Base-by-base conservation (phyloP, 2,329 filamentous ascomycete genomes). In the Colletotrichum falcatum region DNA sequence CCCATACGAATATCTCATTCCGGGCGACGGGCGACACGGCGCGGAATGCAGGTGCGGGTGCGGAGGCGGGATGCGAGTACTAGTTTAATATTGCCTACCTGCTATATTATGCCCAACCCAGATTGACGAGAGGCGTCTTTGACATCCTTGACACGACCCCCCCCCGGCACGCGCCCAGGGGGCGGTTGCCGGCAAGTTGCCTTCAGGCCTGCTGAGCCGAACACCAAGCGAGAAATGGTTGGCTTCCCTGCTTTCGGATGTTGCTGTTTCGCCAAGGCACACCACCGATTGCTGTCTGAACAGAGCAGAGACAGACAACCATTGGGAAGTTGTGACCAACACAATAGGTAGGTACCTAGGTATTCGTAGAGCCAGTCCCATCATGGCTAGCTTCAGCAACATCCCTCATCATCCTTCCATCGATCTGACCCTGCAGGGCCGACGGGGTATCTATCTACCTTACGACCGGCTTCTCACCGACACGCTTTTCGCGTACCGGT, bases 91-190 rank as follows among this genome's bases (percentile, higher is more conserved):
- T n/a, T n/a, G n/a, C n/a, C n/a, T n/a, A n/a, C n/a, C n/a, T n/a
- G n/a, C n/a, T n/a, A n/a, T n/a, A n/a, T n/a, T 18, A 56, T 30
- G 26, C 28, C 39, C 35, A 61, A n/a, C 35, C 44, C 42, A 70
- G 67, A 70, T 67, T 67, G 63, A 70, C 67, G 67, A 67, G 67
- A 67, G 63, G 56, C 64, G 51, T 44, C 66, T 44, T 51, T 66
- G 67, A 66, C 64, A 58, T 44, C 63, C 35, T 53, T 62, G 67
- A 67, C 66, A 42, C 63, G 63, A 70, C 63, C 67, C 61, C 56
- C 66, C 63, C 67, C 61, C 56, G 58, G n/a, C 62, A 61, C 56
- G 63, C 63, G 48, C 54, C 46, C 37, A 35, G n/a, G 30, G 42
- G n/a, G 23, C n/a, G 42, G 42, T 49, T 49, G 42, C 4, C 14